Evolutionary conservation across 2,329 filamentous ascomycete species (phyloP).

Genomic region (Fusarium heterosporum): DNA sequence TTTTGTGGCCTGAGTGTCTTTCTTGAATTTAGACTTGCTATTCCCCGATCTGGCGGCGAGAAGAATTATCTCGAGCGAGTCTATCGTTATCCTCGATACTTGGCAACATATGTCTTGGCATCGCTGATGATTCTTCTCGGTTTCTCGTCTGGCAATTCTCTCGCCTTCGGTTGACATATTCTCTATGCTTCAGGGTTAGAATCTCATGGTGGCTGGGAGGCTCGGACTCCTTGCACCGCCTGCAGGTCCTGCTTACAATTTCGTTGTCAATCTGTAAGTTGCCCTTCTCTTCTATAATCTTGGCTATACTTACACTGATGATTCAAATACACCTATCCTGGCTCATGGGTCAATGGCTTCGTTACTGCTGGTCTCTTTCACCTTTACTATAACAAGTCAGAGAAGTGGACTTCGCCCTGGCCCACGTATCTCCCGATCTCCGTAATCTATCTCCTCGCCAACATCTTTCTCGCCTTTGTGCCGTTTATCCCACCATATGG

Average conservation of each 20-base stretch:
- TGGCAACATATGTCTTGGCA: constrained; percentile 70
- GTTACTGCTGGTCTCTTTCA: constrained; percentile 64
- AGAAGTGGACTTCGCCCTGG: constrained; percentile 66
- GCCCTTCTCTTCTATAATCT: accelerated
- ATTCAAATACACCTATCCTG: constrained; percentile 60
- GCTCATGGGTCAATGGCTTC: constrained; percentile 65
- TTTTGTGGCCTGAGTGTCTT: constrained; percentile 71
- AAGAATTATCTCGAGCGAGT: constrained; percentile 76
- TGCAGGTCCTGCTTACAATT: constrained; percentile 75
- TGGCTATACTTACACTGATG: constrained; percentile 17
- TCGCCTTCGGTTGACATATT: constrained; percentile 69
- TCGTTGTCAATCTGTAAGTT: constrained; percentile 65
- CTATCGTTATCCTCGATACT: constrained; percentile 67
- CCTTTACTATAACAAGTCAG: constrained; percentile 61
- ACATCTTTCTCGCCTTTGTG: constrained; percentile 64
- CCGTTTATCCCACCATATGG: constrained; percentile 67
- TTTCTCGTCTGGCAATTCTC: constrained; percentile 69
- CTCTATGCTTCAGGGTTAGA: constrained; percentile 64
- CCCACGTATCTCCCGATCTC: constrained; percentile 62
- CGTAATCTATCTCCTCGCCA: constrained; percentile 62
- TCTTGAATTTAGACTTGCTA: constrained; percentile 72
- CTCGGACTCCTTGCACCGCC: constrained; percentile 74
- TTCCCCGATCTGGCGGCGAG: constrained; percentile 71
- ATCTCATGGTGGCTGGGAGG: constrained; percentile 64
- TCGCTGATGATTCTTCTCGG: constrained; percentile 71